These are phyloP conservation scores for Chrysosporium queenslandicum DNA, from an alignment of 2,329 filamentous ascomycete species.

Conservation along the genomic window DNA sequence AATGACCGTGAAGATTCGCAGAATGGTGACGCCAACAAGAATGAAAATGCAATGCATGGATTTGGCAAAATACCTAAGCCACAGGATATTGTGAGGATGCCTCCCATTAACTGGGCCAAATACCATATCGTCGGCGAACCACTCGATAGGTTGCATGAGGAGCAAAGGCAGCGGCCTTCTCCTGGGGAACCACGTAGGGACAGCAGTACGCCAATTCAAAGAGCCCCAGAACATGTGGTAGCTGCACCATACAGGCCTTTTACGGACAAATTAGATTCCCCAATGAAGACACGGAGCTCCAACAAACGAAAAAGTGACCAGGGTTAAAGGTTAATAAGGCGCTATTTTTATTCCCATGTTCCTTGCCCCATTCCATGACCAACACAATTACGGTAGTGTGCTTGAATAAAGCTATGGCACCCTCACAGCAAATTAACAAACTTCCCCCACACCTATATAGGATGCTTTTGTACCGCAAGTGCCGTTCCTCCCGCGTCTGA, in stretches of 20 bases:
- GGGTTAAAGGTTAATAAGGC: not conserved
- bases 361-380: not conserved
- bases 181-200: conserved; percentile 34
- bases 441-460: too few species aligned
- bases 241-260: conserved; percentile 53
- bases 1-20: not conserved
- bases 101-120: conserved; percentile 87
- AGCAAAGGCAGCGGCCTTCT: conserved; percentile 59
- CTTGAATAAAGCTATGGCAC: not conserved
- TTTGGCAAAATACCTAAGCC: conserved; percentile 63
- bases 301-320: conserved; percentile 28
- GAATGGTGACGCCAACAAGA: not conserved
- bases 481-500: not conserved
- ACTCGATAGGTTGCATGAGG: conserved; percentile 72
- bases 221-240: conserved; percentile 43
- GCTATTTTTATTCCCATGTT: not conserved
- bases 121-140: conserved; percentile 83
- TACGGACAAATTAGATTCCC: conserved; percentile 41
- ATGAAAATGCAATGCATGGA: conserved; percentile 13
- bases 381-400: not conserved
- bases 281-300: conserved; percentile 24
- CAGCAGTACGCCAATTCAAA: conserved; percentile 20
- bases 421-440: not conserved
- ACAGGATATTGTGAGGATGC: conserved; percentile 75
- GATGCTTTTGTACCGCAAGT: not conserved